Conservation (phyloP, 108 stramenopile genomes). For the Cyclotella distinguenda region DNA sequence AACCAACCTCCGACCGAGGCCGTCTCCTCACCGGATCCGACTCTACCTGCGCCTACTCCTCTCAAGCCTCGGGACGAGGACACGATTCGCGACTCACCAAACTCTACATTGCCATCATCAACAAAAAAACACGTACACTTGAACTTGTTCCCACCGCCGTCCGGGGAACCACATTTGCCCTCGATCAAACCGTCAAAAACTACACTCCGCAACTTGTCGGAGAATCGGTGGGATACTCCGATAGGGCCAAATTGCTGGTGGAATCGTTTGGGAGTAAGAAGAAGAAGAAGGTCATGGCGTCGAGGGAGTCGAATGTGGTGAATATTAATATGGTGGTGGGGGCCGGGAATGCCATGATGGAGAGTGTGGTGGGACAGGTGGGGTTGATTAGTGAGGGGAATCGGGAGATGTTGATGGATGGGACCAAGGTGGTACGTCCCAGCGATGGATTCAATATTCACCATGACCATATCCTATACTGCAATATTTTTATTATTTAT, state of each 20-base stretch:
- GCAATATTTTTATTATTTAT: background rate
- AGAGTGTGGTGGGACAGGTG: constrained; percentile 48
- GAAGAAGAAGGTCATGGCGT: constrained; percentile 78
- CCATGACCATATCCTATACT: background rate
- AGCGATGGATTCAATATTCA: background rate
- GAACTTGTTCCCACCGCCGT: constrained; percentile 57
- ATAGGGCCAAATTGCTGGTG: constrained; percentile 55
- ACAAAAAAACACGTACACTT: constrained; percentile 55
- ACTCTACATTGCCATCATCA: constrained; percentile 63
- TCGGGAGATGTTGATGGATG: constrained; percentile 44
- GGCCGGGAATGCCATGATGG: constrained; percentile 60
- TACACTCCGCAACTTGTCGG: constrained; percentile 38
- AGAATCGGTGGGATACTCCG: constrained; percentile 10
- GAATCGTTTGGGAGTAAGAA: constrained; percentile 80
- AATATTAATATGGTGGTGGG: constrained; percentile 75
- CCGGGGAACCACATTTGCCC: constrained; percentile 65
- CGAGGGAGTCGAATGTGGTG: constrained; percentile 78
- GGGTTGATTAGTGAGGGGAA: constrained; percentile 68
- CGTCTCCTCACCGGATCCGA: constrained; percentile 43
- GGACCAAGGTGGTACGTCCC: constrained; percentile 21
- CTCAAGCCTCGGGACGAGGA: constrained; percentile 42
- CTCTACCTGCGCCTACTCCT: constrained; percentile 47
- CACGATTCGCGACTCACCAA: constrained; percentile 72
- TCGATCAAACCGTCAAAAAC: constrained; percentile 62
- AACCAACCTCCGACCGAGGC: constrained; percentile 33